phyloP scores from a whole-genome alignment of 768 basidiomycete species.

The Lyophyllum shimeji region DNA sequence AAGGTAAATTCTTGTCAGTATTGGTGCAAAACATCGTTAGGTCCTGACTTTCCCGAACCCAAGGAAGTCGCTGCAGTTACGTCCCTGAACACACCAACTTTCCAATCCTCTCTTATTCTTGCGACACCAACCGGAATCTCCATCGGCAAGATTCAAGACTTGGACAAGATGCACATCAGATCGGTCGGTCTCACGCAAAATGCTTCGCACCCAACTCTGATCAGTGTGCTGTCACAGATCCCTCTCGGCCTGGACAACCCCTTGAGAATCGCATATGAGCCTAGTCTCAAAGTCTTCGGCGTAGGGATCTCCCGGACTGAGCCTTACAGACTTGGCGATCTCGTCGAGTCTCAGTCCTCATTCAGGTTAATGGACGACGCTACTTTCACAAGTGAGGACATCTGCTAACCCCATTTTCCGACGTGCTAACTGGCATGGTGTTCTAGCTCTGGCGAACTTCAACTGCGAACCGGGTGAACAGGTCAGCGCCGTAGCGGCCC shows the following conservation, averaged over 20 bases:
- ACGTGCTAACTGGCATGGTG: not conserved
- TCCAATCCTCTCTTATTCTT: constrained; percentile 57
- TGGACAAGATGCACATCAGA: constrained; percentile 81
- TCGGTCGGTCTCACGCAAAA: constrained; percentile 45
- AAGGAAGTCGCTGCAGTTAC: constrained; percentile 56
- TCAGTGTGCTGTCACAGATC: constrained; percentile 41
- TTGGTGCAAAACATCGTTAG: not conserved
- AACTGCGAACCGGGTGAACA: constrained; percentile 57
- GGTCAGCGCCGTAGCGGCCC: constrained; percentile 50
- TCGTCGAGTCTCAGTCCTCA: constrained; percentile 45
- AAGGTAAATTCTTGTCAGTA: constrained; percentile 40
- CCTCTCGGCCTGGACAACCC: constrained; percentile 75
- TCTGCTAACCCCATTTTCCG: not conserved
- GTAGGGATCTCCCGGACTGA: constrained; percentile 59
- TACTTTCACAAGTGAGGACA: constrained; percentile 57
- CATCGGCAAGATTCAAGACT: constrained; percentile 64
- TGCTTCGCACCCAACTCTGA: not conserved
- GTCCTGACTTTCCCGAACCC: not conserved
- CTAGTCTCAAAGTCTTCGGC: constrained; percentile 55
- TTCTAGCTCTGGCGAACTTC: constrained; percentile 46
- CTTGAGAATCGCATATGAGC: constrained; percentile 60
- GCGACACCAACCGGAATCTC: constrained; percentile 52
- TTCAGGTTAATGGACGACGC: constrained; percentile 69
- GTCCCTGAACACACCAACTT: constrained; percentile 45
- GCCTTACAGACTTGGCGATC: constrained; percentile 54